These are phyloP conservation scores for Hericium rajendrae DNA, from an alignment of 768 basidiomycete genomes.

Conservation along the genomic window DNA sequence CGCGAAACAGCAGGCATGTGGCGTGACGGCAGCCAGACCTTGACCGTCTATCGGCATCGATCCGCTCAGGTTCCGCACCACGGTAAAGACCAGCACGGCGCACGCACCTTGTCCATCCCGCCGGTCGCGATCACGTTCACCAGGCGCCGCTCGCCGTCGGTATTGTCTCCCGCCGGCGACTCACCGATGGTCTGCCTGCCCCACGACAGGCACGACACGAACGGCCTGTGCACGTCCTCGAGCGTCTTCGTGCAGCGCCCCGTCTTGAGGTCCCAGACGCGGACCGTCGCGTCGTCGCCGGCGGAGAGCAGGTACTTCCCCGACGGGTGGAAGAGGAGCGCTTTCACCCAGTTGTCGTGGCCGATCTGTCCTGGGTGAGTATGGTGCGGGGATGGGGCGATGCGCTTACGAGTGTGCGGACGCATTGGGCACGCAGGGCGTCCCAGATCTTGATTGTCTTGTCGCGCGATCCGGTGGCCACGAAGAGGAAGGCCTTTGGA, in stretches of 20 bases:
- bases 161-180: conserved; percentile 2
- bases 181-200: conserved; percentile 5
- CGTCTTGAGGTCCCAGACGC: conserved; percentile 46
- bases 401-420: too few species aligned
- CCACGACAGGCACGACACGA: conserved; percentile 12
- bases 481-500: too few species aligned
- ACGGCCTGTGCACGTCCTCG: conserved; percentile 10
- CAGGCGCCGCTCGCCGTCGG: background rate
- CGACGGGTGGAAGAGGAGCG: conserved; percentile 46
- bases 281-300: conserved; percentile 49
- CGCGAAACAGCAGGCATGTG: too few species aligned
- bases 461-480: too few species aligned
- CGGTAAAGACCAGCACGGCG: too few species aligned
- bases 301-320: conserved; percentile 51
- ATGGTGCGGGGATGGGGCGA: too few species aligned
- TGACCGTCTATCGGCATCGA: too few species aligned
- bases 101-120: background rate
- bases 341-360: conserved; percentile 50
- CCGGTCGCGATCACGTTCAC: conserved; percentile 15
- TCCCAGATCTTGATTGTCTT: too few species aligned
- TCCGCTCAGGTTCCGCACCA: too few species aligned
- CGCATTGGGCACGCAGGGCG: too few species aligned
- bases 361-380: conserved; percentile 18
- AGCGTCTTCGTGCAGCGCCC: conserved; percentile 33
- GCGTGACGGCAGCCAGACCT: too few species aligned